Evolutionary conservation across 2,329 filamentous ascomycete species (phyloP).

Genomic region (Trichophyton equinum): DNA sequence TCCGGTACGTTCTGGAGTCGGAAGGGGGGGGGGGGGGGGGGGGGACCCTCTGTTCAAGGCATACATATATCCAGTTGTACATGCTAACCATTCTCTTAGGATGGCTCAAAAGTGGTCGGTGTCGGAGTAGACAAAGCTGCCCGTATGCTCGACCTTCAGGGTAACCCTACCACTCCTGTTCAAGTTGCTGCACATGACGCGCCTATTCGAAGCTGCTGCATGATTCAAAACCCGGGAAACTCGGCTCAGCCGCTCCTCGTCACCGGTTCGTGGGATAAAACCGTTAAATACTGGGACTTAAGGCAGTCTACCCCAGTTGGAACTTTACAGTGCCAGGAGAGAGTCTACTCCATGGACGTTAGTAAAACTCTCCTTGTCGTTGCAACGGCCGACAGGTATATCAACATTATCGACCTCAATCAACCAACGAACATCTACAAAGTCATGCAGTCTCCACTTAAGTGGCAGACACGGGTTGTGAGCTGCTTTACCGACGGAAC

Average conservation of each 20-base stretch:
- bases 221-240: constrained; percentile 51
- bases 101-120: constrained; percentile 78
- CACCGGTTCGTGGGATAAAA: constrained; percentile 59
- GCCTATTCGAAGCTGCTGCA: constrained; percentile 64
- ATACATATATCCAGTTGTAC: neutral
- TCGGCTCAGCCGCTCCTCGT: constrained; percentile 61
- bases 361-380: constrained; percentile 79
- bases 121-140: constrained; percentile 84
- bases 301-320: constrained; percentile 37
- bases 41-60: too few relatives aligned
- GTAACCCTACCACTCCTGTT: constrained; percentile 41
- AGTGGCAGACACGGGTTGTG: constrained; percentile 94
- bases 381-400: constrained; percentile 87
- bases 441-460: constrained; percentile 85
- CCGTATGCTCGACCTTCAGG: constrained; percentile 68
- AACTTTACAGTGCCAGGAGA: constrained; percentile 38
- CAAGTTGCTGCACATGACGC: constrained; percentile 77
- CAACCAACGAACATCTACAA: constrained; percentile 90
- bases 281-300: constrained; percentile 46
- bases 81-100: constrained; percentile 40
- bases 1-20: constrained; percentile 47
- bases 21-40: too few relatives aligned
- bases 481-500: constrained; percentile 87
- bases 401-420: constrained; percentile 85
- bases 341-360: constrained; percentile 78